Evolutionary conservation across 306 rosid genomes (phyloP).

Genomic region (Quercus cerris): DNA sequence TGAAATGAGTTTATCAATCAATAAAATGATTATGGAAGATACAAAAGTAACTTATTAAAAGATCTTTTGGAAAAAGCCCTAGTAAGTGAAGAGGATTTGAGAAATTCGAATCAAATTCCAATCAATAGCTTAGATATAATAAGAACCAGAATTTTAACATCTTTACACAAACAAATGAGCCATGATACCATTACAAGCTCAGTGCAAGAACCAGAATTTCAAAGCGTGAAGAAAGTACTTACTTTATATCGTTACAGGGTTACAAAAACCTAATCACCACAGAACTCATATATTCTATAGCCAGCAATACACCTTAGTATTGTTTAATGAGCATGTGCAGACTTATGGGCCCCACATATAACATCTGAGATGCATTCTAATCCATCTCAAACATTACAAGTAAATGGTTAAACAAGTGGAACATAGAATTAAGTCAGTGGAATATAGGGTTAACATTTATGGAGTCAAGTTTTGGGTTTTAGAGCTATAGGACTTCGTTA

Average conservation of each 20-base stretch:
- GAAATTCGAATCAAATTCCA: background rate
- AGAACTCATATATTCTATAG: background rate
- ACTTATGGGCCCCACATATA: background rate
- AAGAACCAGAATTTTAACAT: background rate
- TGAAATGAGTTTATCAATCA: constrained; percentile 30
- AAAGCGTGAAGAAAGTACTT: background rate
- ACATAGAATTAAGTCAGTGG: background rate
- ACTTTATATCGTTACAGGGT: background rate
- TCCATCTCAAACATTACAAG: background rate
- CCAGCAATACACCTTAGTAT: background rate
- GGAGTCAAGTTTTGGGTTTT: background rate
- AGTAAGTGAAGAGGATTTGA: background rate
- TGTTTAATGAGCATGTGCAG: background rate
- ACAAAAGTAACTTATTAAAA: constrained; percentile 1
- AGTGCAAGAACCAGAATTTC: background rate
- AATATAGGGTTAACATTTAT: background rate
- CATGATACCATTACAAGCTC: background rate
- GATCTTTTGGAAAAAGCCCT: background rate
- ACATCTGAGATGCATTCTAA: background rate
- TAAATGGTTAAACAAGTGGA: background rate
- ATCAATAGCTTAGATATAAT: background rate
- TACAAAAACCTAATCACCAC: background rate
- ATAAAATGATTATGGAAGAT: constrained; percentile 4
- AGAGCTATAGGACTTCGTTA: background rate
- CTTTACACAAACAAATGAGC: background rate